phyloP scores from a whole-genome alignment of 2,329 filamentous ascomycete genomes.

The Cordyceps fumosorosea region DNA sequence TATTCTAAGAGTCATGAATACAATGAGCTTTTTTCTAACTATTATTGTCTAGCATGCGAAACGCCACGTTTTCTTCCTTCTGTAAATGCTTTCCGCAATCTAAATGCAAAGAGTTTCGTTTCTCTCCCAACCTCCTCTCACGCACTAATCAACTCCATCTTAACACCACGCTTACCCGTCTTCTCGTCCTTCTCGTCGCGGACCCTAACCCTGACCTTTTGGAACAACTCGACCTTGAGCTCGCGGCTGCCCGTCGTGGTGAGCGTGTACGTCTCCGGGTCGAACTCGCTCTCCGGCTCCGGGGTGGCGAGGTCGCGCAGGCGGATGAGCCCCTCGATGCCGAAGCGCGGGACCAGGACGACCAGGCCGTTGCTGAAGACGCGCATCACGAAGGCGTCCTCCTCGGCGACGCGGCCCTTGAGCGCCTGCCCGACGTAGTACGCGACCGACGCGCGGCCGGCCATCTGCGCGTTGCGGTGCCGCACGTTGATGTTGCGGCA shows the following conservation, averaged over 20 bases:
- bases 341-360: constrained; percentile 90
- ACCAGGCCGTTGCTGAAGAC: constrained; percentile 97
- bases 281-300: constrained; percentile 75
- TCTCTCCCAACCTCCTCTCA: constrained; percentile 12
- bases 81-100: neutral
- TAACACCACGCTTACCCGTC: constrained; percentile 91
- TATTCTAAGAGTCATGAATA: constrained; percentile 7
- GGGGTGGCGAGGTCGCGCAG: constrained; percentile 73
- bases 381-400: constrained; percentile 94
- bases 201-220: constrained; percentile 83
- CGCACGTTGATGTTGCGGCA: constrained; percentile 98
- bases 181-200: constrained; percentile 89
- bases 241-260: constrained; percentile 49
- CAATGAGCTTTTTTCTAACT: neutral
- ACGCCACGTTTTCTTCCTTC: neutral
- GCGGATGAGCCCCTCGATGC: constrained; percentile 86
- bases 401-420: constrained; percentile 66
- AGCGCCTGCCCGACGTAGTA: constrained; percentile 98
- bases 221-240: constrained; percentile 73
- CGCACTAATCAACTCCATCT: constrained; percentile 57
- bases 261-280: constrained; percentile 79
- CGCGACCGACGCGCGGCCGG: constrained; percentile 86
- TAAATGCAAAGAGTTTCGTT: neutral
- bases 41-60: neutral
- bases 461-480: constrained; percentile 94